Conservation (phyloP, 106 monocot species). For the Phalaenopsis equestris region DNA sequence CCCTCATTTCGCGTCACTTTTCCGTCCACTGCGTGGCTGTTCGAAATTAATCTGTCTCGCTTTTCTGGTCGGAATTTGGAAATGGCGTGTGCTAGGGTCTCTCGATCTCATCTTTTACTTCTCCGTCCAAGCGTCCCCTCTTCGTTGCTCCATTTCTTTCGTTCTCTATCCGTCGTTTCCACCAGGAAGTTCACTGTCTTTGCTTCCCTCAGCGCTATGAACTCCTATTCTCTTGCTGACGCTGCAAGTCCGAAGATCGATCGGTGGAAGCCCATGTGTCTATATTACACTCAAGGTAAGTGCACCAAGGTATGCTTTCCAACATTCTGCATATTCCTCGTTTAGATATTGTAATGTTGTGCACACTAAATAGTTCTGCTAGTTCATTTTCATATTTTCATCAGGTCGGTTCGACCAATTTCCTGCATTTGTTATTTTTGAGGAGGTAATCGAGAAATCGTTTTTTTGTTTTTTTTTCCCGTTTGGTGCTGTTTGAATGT, state of each 20-base stretch:
- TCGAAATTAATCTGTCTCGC: neutral
- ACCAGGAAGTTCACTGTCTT: neutral
- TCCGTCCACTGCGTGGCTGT: neutral
- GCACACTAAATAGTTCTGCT: neutral
- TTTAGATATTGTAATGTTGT: neutral
- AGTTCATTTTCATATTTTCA: neutral
- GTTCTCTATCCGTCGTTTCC: neutral
- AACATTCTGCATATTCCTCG: neutral
- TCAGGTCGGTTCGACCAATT: neutral
- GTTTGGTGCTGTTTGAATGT: neutral
- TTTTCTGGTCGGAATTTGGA: neutral
- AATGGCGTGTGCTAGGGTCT: slow-evolving; percentile 1
- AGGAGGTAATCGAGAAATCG: neutral
- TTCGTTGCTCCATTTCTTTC: neutral
- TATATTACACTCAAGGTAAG: slow-evolving; percentile 25
- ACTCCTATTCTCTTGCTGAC: neutral
- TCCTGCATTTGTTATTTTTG: neutral
- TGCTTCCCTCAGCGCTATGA: neutral
- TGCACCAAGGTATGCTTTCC: slow-evolving; percentile 16
- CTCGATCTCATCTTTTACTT: slow-evolving; percentile 3
- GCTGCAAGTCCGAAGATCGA: neutral
- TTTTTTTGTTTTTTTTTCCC: neutral
- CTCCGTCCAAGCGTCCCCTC: neutral
- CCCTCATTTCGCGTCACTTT: too few relatives aligned
- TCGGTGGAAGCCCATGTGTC: slow-evolving; percentile 27